Percentiles rank a stretch among this genome's conserved stretches.
Evolutionary conservation across 2,329 filamentous ascomycete genomes (phyloP).

Genomic region (Cordyceps militaris): DNA sequence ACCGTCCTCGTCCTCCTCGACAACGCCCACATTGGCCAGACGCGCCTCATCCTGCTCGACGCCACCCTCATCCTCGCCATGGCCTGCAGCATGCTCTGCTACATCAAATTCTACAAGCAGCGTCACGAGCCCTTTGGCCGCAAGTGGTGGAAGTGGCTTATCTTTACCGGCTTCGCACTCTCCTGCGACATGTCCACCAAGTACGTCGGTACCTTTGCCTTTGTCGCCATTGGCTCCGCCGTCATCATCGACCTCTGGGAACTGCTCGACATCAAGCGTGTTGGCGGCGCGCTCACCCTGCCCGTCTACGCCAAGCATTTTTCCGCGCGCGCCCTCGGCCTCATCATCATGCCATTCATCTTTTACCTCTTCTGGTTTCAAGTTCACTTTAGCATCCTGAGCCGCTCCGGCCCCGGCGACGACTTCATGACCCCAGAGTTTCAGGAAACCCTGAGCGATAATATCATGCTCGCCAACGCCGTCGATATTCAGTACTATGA

Average conservation of each 20-base stretch:
- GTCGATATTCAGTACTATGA: conserved; percentile 87
- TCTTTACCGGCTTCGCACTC: conserved; percentile 86
- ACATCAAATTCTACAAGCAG: conserved; percentile 96
- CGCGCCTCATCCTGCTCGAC: conserved; percentile 87
- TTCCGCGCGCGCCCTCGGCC: conserved; percentile 71
- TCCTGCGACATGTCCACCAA: conserved; percentile 98
- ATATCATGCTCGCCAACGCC: conserved; percentile 82
- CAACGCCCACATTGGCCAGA: conserved; percentile 96
- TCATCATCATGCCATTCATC: conserved; percentile 88
- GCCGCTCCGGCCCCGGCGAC: conserved; percentile 83
- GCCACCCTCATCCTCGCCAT: conserved; percentile 92
- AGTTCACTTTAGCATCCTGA: conserved; percentile 90
- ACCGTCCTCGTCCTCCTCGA: conserved; percentile 85
- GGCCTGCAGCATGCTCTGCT: conserved; percentile 87
- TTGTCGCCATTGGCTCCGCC: conserved; percentile 91
- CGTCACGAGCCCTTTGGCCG: conserved; percentile 81
- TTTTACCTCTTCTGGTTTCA: conserved; percentile 99
- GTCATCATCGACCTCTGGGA: conserved; percentile 95
- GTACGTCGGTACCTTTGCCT: conserved; percentile 94
- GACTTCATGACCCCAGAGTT: conserved; percentile 99
- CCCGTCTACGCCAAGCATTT: conserved; percentile 85
- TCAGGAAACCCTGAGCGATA: conserved; percentile 94
- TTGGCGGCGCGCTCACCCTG: conserved; percentile 71
- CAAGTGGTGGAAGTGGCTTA: conserved; percentile 99
- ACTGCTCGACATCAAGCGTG: conserved; percentile 80